Base-by-base conservation (phyloP, 495 filamentous ascomycete species). In the Darksidea phi region DNA sequence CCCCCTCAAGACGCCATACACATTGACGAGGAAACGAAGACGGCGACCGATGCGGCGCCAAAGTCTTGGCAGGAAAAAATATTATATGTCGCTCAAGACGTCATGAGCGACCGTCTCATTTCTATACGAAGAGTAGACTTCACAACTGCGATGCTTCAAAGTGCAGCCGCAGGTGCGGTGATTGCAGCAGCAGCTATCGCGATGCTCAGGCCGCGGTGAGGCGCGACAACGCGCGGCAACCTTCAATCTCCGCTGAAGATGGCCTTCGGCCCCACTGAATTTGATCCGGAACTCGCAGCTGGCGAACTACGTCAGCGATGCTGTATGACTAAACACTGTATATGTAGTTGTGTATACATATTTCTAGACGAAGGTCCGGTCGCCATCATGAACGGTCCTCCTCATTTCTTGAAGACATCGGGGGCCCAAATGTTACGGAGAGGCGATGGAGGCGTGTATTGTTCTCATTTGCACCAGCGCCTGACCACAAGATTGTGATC, bases 61-160 rank as follows among this genome's bases (percentile, higher is more conserved):
- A 36, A 21, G 21, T 20, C 64, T 5, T 61, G 61, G 66, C 37
- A 42, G n/a, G 28, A 52, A 17, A 48, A 48, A 15, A 28, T 61
- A 12, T 38, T 47, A 25, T 23, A 26, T 12, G 23, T 17, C 20
- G 28, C 53, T 36, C 18, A 51, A 17, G 84, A 88, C 59, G 68
- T 89, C 21, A 82, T 88, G 76, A 95, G 89, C 74, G 86, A 92
- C 28, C 79, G 84, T 63, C 74, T 75, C 61, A 76, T 95, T 59
- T 75, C 80, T 57, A 63, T 91, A 46, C 81, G 83, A 20, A 89
- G 90, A 73, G 80, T 84, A 46, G 91, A 96, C 67, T 68, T 88
- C 6, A 93, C 90, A 2, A 73, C 84, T 25, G 75, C 87, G 56
- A 85, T 84, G 12, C 70, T 93, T 25, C 83, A 91, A 71, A 83